Base-by-base conservation (phyloP, 2,329 filamentous ascomycete genomes). In the Nemania sp. region DNA sequence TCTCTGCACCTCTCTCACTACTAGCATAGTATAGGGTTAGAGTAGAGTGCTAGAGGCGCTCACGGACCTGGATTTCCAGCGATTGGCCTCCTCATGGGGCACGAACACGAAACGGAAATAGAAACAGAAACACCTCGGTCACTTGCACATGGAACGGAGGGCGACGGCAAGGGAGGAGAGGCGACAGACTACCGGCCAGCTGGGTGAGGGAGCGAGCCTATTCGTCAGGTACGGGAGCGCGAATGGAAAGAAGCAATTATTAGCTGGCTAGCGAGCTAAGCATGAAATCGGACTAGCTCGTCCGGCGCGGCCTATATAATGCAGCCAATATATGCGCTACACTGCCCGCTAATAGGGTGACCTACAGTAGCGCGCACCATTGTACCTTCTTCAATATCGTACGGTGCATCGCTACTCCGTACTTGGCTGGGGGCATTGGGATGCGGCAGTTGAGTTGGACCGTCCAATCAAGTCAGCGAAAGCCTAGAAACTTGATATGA, bases 201-300 rank as follows among this genome's bases (percentile, higher is more conserved):
- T 40, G 47, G 30, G 43, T 31, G 44, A 26, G 40, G 48, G 52
- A 54, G 50, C 49, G 33, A 48, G 47, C 43, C 52, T 37, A 53
- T 50, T 52, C 44, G 57, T 28, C 20, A 20, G 53, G 50, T 52
- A 60, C 55, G 58, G 48, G 53, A 57, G 54, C 40, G 52, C 55
- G 53, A 56, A 56, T 56, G 49, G 50, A 50, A 49, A 59, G 52
- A 58, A 54, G 57, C 54, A 62, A 59, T 56, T 53, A 50, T 52
- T 36, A 30, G 44, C 44, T 45, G 43, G 49, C 9, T 3, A 9
- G n/a, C 9, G 48, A 52, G 59, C 56, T 26, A 40, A 23, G 45
- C 48, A 57, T 49, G 54, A 54, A 61, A 53, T 50, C 56, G 52
- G 57, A 54, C 48, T 49, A 33, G 45, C 52, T 43, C 36, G 26